Percentiles rank a stretch among this genome's conserved stretches.
phyloP scores from a whole-genome alignment of 345 rosid genomes.

The Corchorus capsularis region DNA sequence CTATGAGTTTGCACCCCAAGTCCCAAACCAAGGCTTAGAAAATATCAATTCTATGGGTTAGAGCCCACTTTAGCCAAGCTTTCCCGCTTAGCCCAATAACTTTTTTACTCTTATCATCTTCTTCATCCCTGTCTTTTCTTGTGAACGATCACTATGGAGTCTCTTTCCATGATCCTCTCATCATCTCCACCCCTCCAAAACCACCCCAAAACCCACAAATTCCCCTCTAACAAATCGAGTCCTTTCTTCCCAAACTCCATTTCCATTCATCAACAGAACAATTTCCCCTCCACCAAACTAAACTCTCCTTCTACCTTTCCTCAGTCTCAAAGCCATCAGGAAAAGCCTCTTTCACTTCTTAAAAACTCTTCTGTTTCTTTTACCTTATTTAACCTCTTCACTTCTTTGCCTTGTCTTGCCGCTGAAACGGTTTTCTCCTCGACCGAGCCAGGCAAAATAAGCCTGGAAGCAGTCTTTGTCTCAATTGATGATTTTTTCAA shows the following conservation, averaged over 20 bases:
- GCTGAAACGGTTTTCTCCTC: constrained; percentile 44
- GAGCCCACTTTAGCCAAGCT: not conserved
- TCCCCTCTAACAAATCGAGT: not conserved
- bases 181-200: constrained; percentile 42
- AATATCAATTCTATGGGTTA: too few species aligned
- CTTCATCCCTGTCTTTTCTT: not conserved
- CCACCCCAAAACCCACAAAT: constrained; percentile 34
- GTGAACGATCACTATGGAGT: not conserved
- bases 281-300: not conserved
- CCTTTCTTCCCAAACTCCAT: constrained; percentile 1
- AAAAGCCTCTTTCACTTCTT: not conserved
- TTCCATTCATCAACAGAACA: not conserved
- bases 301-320: not conserved
- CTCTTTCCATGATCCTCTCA: constrained; percentile 34
- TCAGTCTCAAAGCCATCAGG: constrained; percentile 1
- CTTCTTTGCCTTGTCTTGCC: constrained; percentile 57
- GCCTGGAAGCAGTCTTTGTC: constrained; percentile 61
- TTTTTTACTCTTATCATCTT: constrained; percentile 11
- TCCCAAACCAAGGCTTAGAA: too few species aligned
- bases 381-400: constrained; percentile 37
- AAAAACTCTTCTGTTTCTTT: constrained; percentile 28
- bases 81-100: not conserved
- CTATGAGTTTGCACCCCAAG: too few species aligned
- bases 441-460: constrained; percentile 48
- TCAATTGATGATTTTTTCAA: constrained; percentile 74